Evolutionary conservation across 164 flowering plant genomes (phyloP), one percentile per base, ranked within the genome.

Genomic region (Stephania yunnanensis): DNA sequence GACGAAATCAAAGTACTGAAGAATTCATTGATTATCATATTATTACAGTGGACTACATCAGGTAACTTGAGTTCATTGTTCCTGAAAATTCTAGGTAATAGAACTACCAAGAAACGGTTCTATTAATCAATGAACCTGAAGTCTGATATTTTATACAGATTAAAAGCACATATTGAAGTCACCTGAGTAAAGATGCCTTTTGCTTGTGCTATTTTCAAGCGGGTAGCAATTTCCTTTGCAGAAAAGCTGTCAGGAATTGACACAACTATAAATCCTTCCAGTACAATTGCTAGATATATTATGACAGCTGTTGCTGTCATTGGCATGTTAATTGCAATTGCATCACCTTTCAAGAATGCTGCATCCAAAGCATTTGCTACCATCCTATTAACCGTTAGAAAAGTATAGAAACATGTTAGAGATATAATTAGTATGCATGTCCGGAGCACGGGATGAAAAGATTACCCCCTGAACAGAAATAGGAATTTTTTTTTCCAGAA

Each of bases 181-280:
- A 91, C 97, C 99, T 95, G 97, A 69, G 98, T 92, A 75, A 95
- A 95, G 77, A 95, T 85, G 11, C 88, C 99, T 87, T 92, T 93
- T n/a, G 97, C 97, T 71, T 87, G 86, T 15, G 98, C 87, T 44
- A 93, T 85, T 13, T 85, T 90, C 81, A 95, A 84, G 44, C 97
- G 97, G 6, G 86, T 85, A 58, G 95, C 93, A 75, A 95, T 92
- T 85, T 95, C 98, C 83, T 86, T 87, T 1, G 94, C 80, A 7
- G 88, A 92, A 85, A 95, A 95, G 81, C 99, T 95, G 76, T 95
- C 99, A 48, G 99, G 92, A 72, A 93, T 95, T 66, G 99, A 90
- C 48, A 93, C 99, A 79, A 95, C 99, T 76, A 89, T 88, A 78
- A 72, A 79, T 80, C 99, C 99, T 22, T 92, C 88, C 36, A 91